Evolutionary conservation across 768 basidiomycete genomes (phyloP), one percentile per base, ranked within the genome.

Genomic region (Leucosporidium scottii): DNA sequence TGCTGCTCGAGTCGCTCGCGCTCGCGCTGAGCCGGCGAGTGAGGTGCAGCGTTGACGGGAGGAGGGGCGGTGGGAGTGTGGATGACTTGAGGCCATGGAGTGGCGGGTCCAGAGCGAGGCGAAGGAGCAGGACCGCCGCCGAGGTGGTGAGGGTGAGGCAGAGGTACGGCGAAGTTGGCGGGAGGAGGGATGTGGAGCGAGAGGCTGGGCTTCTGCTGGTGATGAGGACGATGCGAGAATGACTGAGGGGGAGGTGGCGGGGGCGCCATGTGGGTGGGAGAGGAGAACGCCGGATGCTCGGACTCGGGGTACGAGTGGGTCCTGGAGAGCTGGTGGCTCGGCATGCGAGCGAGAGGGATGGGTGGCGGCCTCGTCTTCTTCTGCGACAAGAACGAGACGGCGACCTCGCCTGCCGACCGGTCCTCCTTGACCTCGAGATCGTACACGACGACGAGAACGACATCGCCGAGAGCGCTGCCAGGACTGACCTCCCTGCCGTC

Each of bases 1-100:
- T 66, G 36, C 8, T 62, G 63, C 54, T 73, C 62, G 28, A 75
- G 70, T 1, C 74, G 65, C 30, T 75, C 56, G 21, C 74, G 65
- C 30, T 75, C 56, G 17, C 62, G 67, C 50, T 70, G 65, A 18
- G 66, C 65, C 0, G 49, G 31, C 4, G 60, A 56, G 12, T 58
- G 39, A 4, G 61, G 53, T 30, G 47, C 55, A 13, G 50, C n/a
- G 3, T 57, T 2, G n/a, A 73, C 59, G 0, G 74, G 72, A 25
- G 74, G 74, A 4, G 74, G 74, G 8, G 62, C 66, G 8, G 51
- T 58, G 3, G 74, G 74, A 15, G 74, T 75, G 55, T 75, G 74
- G 10, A 61, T 31, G 44, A 70, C 36, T 27, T 70, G 72, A 0
- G 59, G 66, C 68, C 66, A 73, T 0, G 72, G 68, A 21, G 72